Percentiles rank a stretch among this genome's conserved stretches.
Conservation (phyloP, 345 rosid genomes). For the Anacardium occidentale region DNA sequence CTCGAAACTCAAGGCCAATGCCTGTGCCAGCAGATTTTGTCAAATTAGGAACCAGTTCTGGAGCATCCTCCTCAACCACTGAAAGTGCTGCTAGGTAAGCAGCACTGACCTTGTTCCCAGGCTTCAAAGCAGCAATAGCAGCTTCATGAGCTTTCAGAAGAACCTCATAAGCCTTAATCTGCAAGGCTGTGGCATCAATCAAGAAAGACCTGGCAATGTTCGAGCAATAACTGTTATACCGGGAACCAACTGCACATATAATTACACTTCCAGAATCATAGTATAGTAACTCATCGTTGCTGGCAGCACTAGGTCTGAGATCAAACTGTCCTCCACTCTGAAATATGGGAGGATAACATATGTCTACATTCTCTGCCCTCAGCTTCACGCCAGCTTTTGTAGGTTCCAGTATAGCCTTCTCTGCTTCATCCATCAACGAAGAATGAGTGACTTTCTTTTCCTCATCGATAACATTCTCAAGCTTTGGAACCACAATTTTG, state of each 20-base stretch:
- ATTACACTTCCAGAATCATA: slow-evolving; percentile 90
- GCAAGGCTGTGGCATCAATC: slow-evolving; percentile 79
- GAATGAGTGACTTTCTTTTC: slow-evolving; percentile 86
- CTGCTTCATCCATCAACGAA: slow-evolving; percentile 78
- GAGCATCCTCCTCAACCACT: slow-evolving; percentile 77
- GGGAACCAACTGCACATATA: slow-evolving; percentile 80
- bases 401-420: slow-evolving; percentile 85
- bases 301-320: slow-evolving; percentile 90
- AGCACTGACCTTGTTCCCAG: slow-evolving; percentile 65
- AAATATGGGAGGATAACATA: slow-evolving; percentile 93
- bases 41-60: slow-evolving; percentile 63
- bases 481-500: slow-evolving; percentile 80
- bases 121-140: slow-evolving; percentile 63
- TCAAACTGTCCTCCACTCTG: slow-evolving; percentile 94
- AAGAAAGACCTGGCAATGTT: slow-evolving; percentile 79
- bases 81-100: slow-evolving; percentile 80
- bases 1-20: slow-evolving; percentile 93
- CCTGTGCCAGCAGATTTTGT: slow-evolving; percentile 98
- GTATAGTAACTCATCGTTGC: slow-evolving; percentile 73
- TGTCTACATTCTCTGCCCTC: slow-evolving; percentile 87
- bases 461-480: slow-evolving; percentile 88
- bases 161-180: slow-evolving; percentile 87
- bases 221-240: slow-evolving; percentile 91
- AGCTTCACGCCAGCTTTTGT: slow-evolving; percentile 76
- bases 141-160: slow-evolving; percentile 94